Percentiles rank a stretch among this genome's conserved stretches.
phyloP scores from a whole-genome alignment of 2,329 filamentous ascomycete species.

The Fusarium fujikuroi region DNA sequence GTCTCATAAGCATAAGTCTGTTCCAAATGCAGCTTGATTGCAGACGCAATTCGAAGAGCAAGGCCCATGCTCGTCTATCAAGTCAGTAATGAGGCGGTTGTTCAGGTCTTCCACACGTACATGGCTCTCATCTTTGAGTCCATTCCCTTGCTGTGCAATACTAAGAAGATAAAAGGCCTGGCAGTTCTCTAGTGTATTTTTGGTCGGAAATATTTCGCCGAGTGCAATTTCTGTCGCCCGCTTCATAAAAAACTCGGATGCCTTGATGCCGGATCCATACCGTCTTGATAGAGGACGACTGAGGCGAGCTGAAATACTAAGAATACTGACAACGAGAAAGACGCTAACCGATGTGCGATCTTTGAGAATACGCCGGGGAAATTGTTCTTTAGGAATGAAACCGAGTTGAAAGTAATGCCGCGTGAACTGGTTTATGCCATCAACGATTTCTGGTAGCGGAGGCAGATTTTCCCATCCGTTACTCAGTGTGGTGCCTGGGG shows the following conservation, averaged over 20 bases:
- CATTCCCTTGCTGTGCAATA: constrained; percentile 68
- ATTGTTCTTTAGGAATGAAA: constrained; percentile 66
- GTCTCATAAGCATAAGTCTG: constrained; percentile 59
- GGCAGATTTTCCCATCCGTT: constrained; percentile 64
- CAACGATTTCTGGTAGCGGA: constrained; percentile 60
- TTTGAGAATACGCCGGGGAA: constrained; percentile 58
- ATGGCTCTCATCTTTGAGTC: constrained; percentile 63
- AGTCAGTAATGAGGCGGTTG: not conserved
- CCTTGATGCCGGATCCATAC: constrained; percentile 62
- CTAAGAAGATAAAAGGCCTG: constrained; percentile 69
- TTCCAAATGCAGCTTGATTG: constrained; percentile 66
- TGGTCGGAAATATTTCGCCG: constrained; percentile 61
- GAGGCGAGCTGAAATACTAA: constrained; percentile 67
- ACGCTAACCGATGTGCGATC: constrained; percentile 61
- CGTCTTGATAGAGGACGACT: constrained; percentile 59
- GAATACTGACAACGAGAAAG: constrained; percentile 65
- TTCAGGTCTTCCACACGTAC: constrained; percentile 50
- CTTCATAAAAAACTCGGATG: constrained; percentile 65
- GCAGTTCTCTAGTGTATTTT: constrained; percentile 60
- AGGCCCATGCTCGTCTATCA: constrained; percentile 66
- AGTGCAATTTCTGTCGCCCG: constrained; percentile 60
- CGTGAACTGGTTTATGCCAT: constrained; percentile 64
- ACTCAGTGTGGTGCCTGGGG: constrained; percentile 21
- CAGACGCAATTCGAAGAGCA: constrained; percentile 64
- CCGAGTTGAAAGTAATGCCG: constrained; percentile 68